Conservation (phyloP, 2,329 filamentous ascomycete species). For the Madurella mycetomatis region DNA sequence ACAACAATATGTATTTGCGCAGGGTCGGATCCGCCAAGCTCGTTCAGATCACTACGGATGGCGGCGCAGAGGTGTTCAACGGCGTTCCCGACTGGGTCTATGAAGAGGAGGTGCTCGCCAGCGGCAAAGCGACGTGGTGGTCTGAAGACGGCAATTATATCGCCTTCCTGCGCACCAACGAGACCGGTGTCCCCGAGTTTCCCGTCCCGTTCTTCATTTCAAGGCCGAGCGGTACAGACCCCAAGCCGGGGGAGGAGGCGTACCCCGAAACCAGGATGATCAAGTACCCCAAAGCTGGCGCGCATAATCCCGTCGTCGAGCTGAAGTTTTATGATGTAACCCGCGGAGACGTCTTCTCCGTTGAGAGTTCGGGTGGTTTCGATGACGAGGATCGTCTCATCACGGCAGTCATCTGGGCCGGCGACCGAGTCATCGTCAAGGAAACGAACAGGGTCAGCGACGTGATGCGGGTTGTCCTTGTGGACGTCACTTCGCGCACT, state of each 20-base stretch:
- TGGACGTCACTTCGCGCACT: constrained; percentile 69
- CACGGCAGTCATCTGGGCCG: constrained; percentile 89
- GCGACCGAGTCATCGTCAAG: constrained; percentile 76
- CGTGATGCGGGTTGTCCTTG: constrained; percentile 77
- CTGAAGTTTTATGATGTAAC: constrained; percentile 83
- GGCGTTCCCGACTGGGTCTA: constrained; percentile 98
- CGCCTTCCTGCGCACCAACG: constrained; percentile 90
- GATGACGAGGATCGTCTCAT: constrained; percentile 79
- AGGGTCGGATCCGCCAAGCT: constrained; percentile 54
- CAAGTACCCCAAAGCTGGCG: constrained; percentile 96
- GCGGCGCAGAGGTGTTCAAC: constrained; percentile 85
- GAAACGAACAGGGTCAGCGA: constrained; percentile 95
- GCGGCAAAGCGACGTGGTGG: constrained; percentile 90
- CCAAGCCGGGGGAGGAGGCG: constrained; percentile 68
- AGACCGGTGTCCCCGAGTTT: constrained; percentile 85
- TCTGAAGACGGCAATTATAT: constrained; percentile 83
- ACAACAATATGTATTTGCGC: constrained; percentile 87
- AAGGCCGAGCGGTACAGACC: constrained; percentile 69
- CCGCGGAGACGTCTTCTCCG: constrained; percentile 72
- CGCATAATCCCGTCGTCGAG: constrained; percentile 86
- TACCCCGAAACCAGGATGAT: constrained; percentile 89
- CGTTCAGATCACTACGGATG: constrained; percentile 76
- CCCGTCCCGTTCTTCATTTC: constrained; percentile 92
- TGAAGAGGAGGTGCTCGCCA: constrained; percentile 75
- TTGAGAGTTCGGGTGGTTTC: constrained; percentile 74